Conservation (phyloP, 1,284 basidiomycete genomes). For the Grifola frondosa region DNA sequence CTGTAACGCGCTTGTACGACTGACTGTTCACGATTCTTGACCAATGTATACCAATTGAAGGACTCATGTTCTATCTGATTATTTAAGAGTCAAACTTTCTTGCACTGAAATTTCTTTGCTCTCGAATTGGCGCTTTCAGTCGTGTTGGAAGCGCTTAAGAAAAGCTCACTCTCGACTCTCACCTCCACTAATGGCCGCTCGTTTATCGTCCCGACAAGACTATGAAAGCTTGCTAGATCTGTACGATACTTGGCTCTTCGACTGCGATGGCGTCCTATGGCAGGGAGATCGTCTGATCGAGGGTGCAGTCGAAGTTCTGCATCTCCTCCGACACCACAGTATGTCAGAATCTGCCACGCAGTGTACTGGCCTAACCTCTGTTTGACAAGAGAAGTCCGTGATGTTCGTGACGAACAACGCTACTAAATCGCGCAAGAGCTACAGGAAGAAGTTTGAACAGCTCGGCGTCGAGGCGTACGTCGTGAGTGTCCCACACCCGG, state of each 20-base stretch:
- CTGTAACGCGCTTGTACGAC: too few species aligned
- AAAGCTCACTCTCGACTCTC: background rate
- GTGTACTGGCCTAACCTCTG: background rate
- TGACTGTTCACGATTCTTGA: too few species aligned
- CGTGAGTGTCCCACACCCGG: conserved; percentile 49
- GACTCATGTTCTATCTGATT: background rate
- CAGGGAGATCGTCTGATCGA: conserved; percentile 81
- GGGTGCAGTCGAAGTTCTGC: conserved; percentile 73
- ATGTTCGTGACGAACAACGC: conserved; percentile 99
- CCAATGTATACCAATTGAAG: background rate
- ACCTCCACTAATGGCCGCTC: conserved; percentile 21
- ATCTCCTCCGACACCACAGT: conserved; percentile 65
- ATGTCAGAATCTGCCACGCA: conserved; percentile 29
- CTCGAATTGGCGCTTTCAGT: background rate
- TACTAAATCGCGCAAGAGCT: conserved; percentile 85
- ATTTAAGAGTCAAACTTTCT: too few species aligned
- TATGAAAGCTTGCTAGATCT: conserved; percentile 66
- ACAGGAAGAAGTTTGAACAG: conserved; percentile 90
- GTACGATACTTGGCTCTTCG: conserved; percentile 93
- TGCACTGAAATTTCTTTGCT: too few species aligned
- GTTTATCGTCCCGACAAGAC: conserved; percentile 40
- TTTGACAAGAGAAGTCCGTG: conserved; percentile 72
- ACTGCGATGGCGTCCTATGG: conserved; percentile 97
- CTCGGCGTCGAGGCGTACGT: conserved; percentile 84
- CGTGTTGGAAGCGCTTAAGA: background rate